Conservation (phyloP, 208 protist species). For the Trichomonas vaginalis region DNA sequence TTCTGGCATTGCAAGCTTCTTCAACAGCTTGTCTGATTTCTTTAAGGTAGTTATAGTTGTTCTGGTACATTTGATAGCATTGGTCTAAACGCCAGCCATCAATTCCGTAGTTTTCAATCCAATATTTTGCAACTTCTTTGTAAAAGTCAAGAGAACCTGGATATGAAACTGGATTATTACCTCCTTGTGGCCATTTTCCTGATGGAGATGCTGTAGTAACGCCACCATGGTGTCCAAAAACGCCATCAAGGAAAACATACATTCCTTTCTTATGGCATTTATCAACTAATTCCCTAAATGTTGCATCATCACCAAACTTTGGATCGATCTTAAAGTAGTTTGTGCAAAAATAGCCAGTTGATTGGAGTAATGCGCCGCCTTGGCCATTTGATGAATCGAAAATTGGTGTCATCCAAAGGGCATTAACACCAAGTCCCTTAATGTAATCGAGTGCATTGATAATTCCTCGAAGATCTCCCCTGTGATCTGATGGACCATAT, state of each 20-base stretch:
- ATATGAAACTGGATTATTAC: background rate
- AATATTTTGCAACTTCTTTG: background rate
- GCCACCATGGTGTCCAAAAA: background rate
- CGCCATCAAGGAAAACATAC: conserved; percentile 16
- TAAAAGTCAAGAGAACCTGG: background rate
- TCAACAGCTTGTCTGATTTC: background rate
- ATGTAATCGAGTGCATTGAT: background rate
- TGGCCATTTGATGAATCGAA: background rate
- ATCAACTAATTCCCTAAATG: background rate
- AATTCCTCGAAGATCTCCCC: background rate
- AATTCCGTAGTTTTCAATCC: background rate
- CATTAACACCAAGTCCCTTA: background rate
- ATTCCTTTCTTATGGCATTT: background rate
- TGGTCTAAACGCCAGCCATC: conserved; percentile 12
- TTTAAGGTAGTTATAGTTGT: background rate
- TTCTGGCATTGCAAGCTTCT: background rate
- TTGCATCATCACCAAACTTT: background rate
- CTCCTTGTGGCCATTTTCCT: background rate
- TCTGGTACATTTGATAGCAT: background rate
- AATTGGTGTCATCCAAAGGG: conserved; percentile 12
- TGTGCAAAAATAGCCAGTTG: background rate
- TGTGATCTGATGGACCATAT: background rate
- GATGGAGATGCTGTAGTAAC: background rate
- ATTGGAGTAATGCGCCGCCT: background rate
- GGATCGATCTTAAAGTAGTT: background rate